phyloP scores from a whole-genome alignment of 2,329 filamentous ascomycete genomes.

The Pseudocercospora macadamiae region DNA sequence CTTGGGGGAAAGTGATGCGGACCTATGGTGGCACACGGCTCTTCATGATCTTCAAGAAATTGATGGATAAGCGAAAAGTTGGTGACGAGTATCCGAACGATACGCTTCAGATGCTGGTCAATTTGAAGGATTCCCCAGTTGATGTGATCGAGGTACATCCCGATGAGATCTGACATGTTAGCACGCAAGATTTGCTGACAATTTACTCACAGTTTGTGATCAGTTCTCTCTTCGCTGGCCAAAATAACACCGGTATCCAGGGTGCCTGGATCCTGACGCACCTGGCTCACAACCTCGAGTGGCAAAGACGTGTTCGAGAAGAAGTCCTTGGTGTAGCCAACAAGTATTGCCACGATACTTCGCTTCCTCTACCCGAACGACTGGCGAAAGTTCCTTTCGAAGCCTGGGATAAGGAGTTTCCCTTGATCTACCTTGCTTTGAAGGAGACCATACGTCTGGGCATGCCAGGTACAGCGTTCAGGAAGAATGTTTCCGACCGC shows the following conservation, averaged over 20 bases:
- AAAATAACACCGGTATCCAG: conserved; percentile 60
- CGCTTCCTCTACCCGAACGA: conserved; percentile 39
- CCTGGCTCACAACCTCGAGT: conserved; percentile 51
- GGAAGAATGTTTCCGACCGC: conserved; percentile 54
- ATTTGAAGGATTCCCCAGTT: conserved; percentile 49
- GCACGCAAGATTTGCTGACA: background rate
- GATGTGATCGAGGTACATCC: conserved; percentile 4
- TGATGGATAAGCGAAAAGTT: conserved; percentile 51
- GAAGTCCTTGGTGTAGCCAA: conserved; percentile 54
- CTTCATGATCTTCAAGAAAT: conserved; percentile 53
- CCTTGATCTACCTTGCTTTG: conserved; percentile 55
- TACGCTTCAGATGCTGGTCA: conserved; percentile 57
- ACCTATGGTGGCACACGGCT: conserved; percentile 51
- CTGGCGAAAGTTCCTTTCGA: conserved; percentile 53
- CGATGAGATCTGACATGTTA: background rate
- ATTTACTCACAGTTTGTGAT: conserved; percentile 50
- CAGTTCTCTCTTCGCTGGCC: conserved; percentile 57
- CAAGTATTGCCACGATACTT: conserved; percentile 43
- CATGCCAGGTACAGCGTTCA: conserved; percentile 52
- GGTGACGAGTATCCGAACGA: conserved; percentile 52
- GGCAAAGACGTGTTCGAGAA: conserved; percentile 48
- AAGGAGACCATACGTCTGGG: conserved; percentile 58
- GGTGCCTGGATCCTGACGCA: conserved; percentile 57
- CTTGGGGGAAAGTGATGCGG: conserved; percentile 47
- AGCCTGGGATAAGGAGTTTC: conserved; percentile 61